Conservation (phyloP, 176 grass and related monocot species). For the Aegilops umbellulata region DNA sequence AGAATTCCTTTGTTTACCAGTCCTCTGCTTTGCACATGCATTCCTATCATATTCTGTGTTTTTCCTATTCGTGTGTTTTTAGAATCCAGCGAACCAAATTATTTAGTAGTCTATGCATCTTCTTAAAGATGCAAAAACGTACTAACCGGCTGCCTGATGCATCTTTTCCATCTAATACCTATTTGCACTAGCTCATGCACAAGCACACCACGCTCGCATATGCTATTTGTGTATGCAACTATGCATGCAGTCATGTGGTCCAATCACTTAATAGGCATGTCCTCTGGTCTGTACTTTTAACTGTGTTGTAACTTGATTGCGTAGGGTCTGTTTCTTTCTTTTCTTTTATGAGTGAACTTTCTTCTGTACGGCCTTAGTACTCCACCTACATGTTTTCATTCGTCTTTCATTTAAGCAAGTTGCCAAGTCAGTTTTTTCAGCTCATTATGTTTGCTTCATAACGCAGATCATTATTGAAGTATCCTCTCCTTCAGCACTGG, state of each 20-base stretch:
- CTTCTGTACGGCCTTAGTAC: not conserved
- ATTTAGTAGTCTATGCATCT: no score
- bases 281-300: not conserved
- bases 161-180: slow-evolving; percentile 6
- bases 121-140: not conserved
- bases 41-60: no score
- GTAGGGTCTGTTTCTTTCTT: not conserved
- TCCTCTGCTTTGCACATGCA: no score
- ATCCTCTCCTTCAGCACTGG: slow-evolving; percentile 60
- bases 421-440: not conserved
- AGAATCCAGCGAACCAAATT: no score
- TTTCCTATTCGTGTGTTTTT: no score
- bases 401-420: not conserved
- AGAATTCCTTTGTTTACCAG: no score
- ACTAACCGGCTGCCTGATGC: not conserved
- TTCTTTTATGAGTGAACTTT: not conserved
- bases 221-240: not conserved
- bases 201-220: not conserved
- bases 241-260: slow-evolving; percentile 22
- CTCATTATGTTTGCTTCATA: slow-evolving; percentile 29
- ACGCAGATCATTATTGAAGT: slow-evolving; percentile 74
- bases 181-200: slow-evolving; percentile 8
- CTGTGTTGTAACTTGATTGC: slow-evolving; percentile 4
- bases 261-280: not conserved
- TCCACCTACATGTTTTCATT: not conserved